Base-by-base conservation (phyloP, 192 early-diverging fungal genomes). In the Coemansia sp. region DNA sequence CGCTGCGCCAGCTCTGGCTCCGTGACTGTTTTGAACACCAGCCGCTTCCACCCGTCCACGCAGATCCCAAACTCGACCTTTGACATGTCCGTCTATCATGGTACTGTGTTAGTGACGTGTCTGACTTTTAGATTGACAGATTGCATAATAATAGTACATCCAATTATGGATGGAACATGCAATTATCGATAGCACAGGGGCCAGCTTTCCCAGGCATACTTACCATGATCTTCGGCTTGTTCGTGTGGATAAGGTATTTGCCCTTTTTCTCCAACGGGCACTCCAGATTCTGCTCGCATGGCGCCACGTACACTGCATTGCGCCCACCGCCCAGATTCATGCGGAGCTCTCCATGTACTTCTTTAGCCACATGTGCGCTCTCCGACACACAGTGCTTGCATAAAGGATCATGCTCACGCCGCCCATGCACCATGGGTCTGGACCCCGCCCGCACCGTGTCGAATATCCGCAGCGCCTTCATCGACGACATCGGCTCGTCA, bases 21-120 rank as follows among this genome's bases (percentile, higher is more conserved):
- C 37, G 74, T 79, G 55, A 87, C 85, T 1, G 85, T 87, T 68
- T 89, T 89, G 68, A 89, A 87, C 35, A 84, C 86, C 37, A 89
- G 65, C 2, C 82, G 84, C 69, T 71, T 78, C 68, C 83, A 84
- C 32, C 84, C 85, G 20, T 81, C 66, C 32, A 85, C 79, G 43
- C 84, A 75, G 59, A 85, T 86, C 45, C 86, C 88, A 69, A 89
- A 87, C 59, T 89, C 85, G 51, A 89, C 75, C 54, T 77, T 78
- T 52, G 84, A 85, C 57, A 82, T 69, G 48, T 83, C 84, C 18
- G 84, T 85, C 75, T 77, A 82, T 57, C 64, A 19, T 58, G 66
- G 54, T 55, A 12, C 56, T 41, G 20, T 43, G 48, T 72, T 41
- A 65, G 35, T 38, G 55, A 38, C 32, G 37, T 27, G 47, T 18